phyloP scores from a whole-genome alignment of 768 basidiomycete species.

The Leccinum incarnatum region DNA sequence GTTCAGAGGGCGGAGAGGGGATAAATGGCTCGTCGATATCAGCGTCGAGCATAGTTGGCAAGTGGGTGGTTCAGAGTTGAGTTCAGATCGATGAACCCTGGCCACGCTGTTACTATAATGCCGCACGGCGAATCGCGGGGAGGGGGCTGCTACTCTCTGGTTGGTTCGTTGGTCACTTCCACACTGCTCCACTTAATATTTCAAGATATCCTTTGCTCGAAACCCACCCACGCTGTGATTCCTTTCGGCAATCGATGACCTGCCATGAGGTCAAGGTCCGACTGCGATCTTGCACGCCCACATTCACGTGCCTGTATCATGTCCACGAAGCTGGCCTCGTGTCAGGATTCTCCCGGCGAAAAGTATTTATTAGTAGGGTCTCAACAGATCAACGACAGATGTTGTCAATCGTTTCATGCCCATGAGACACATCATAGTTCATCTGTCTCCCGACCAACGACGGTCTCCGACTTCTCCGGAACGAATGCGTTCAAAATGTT shows the following conservation, averaged over 20 bases:
- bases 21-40: constrained; percentile 32
- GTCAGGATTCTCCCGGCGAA: constrained; percentile 1
- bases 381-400: constrained; percentile 18
- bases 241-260: constrained; percentile 18
- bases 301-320: constrained; percentile 25
- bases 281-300: constrained; percentile 2
- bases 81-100: constrained; percentile 7
- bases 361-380: constrained; percentile 15
- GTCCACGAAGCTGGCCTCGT: constrained; percentile 22
- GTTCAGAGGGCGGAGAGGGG: constrained; percentile 28
- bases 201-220: constrained; percentile 1
- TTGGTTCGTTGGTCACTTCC: not conserved
- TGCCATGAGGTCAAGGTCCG: constrained; percentile 27
- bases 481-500: constrained; percentile 77
- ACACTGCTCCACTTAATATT: constrained; percentile 17
- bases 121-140: constrained; percentile 9
- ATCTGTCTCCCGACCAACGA: constrained; percentile 31
- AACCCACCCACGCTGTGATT: constrained; percentile 10
- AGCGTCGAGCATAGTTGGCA: constrained; percentile 23
- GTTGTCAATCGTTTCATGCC: constrained; percentile 1
- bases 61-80: constrained; percentile 9
- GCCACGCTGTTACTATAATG: constrained; percentile 8
- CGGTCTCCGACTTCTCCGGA: constrained; percentile 35
- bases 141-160: not conserved
- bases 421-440: constrained; percentile 40